Evolutionary conservation across 1,139 yeast species (phyloP).

Genomic region (Saccharomyces hybrid): DNA sequence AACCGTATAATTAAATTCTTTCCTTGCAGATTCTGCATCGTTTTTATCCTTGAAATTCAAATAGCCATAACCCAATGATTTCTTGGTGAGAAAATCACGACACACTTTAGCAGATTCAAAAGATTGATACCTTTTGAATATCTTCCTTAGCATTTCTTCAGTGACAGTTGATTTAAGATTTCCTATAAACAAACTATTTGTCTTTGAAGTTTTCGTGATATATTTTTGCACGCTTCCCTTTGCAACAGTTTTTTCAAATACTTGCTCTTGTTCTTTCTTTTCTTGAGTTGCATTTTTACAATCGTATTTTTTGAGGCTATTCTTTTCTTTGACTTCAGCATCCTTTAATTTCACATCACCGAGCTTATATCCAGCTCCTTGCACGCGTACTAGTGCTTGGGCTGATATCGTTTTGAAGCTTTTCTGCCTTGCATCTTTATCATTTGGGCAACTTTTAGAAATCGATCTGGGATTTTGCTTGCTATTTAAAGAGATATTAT

Average conservation of each 20-base stretch:
- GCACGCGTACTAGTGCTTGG: background rate
- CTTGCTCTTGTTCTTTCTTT: background rate
- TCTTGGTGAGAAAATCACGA: conserved; percentile 33
- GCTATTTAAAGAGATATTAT: background rate
- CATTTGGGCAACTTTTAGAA: background rate
- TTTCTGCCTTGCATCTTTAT: background rate
- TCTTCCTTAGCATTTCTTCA: conserved; percentile 34
- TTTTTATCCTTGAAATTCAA: too few relatives aligned
- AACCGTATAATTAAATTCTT: conserved; percentile 39
- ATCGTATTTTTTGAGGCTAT: background rate
- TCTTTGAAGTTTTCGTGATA: background rate
- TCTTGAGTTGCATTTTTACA: background rate
- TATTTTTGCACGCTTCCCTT: background rate
- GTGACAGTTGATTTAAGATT: conserved; percentile 37
- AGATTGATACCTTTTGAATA: conserved; percentile 35
- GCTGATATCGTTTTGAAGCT: background rate
- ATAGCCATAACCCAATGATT: conserved; percentile 46
- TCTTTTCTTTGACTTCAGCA: background rate
- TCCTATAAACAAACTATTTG: conserved; percentile 34
- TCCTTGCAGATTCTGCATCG: too few relatives aligned
- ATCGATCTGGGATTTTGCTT: background rate
- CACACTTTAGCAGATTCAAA: conserved; percentile 45
- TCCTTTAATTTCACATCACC: background rate
- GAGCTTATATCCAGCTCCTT: background rate
- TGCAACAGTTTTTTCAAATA: background rate